Evolutionary conservation across 1,139 yeast species (phyloP), one percentile per base, ranked within the genome.

Genomic region (Debaryomyces sp.): DNA sequence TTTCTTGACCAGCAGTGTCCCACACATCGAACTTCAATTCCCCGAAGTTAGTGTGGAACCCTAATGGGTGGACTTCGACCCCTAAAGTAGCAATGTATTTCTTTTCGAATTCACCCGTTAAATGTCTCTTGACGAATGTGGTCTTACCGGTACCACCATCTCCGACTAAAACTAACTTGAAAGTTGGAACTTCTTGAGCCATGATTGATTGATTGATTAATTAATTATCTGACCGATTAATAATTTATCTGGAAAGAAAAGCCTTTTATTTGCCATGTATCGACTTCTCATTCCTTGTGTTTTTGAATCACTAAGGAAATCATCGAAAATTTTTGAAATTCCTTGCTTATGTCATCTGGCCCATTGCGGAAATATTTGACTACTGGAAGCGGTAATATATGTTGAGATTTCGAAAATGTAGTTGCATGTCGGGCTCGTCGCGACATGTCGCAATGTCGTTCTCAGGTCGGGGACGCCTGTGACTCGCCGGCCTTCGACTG

Each of bases 131-230:
- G 77, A 95, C 99, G 66, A 95, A 95, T 55, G 99, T 95, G 81
- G 99, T 95, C 87, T 94, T 92, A 81, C 98, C 98, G 75, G 99
- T 94, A 86, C 99, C 99, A 84, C 99, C 99, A 72, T 94, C 99
- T 75, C 99, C 99, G 76, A 94, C 98, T 68, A 94, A 87, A 66
- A 87, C 99, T 74, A 95, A 87, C 83, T 95, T 95, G 78, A 95
- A 94, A 60, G 96, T 89, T 66, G 99, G 98, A 75, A 91, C 96
- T 80, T 89, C 91, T 76, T 81, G 82, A 62, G 88, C 84, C 86
- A 81, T 81, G 57, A 34, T 46, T 47, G 54, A 49, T 56, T 50
- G 54, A 49, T 52, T 54, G 51, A 39, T 39, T 39, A 35, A 41
- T 41, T 41, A 30, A 41, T 41, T 30, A 17, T 30, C 34, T 39